Evolutionary conservation across 306 rosid genomes (phyloP).

Genomic region (Alnus rubra): DNA sequence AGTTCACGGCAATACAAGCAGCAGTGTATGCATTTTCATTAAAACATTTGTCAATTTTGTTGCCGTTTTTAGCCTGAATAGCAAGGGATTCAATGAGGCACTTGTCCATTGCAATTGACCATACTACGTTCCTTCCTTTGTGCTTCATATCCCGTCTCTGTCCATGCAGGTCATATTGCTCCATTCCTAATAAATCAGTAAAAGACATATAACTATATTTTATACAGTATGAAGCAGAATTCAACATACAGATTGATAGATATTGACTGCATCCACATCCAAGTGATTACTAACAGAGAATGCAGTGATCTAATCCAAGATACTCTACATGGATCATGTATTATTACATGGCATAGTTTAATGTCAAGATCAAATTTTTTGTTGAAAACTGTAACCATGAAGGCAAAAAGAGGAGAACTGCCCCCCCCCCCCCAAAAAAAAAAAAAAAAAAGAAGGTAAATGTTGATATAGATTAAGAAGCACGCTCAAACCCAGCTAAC

Average conservation of each 20-base stretch:
- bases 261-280: background rate
- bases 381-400: too few species aligned
- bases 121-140: constrained; percentile 83
- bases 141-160: constrained; percentile 69
- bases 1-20: constrained; percentile 74
- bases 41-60: constrained; percentile 77
- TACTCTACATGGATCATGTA: background rate
- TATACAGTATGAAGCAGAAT: background rate
- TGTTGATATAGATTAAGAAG: too few species aligned
- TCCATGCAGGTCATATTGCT: constrained; percentile 57
- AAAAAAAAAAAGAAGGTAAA: too few species aligned
- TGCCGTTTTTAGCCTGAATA: constrained; percentile 72
- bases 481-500: background rate
- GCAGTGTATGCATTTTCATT: constrained; percentile 82
- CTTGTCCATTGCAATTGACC: constrained; percentile 84
- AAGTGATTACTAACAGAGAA: background rate
- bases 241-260: background rate
- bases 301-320: background rate
- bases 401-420: too few species aligned
- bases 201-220: background rate
- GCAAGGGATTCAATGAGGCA: constrained; percentile 74
- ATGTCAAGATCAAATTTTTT: background rate
- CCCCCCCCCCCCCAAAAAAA: too few species aligned
- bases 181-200: constrained; percentile 51
- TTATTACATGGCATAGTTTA: background rate